These are phyloP conservation scores for Populus trichocarpa DNA, from an alignment of 441 rosid genomes.

Conservation along the genomic window DNA sequence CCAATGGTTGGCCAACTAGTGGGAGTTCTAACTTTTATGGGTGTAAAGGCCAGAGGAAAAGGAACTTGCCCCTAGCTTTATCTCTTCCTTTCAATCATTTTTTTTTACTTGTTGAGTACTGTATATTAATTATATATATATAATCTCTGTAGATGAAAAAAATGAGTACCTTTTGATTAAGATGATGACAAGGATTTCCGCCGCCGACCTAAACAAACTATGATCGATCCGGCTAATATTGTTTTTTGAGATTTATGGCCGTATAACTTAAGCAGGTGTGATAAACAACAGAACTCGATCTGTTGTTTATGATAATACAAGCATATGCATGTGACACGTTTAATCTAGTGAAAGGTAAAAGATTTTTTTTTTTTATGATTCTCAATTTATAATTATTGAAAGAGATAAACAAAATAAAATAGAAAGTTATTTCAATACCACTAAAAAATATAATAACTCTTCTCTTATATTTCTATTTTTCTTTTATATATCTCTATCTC, in stretches of 20 bases:
- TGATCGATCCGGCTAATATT: neutral
- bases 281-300: neutral
- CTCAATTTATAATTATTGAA: no score
- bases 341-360: no score
- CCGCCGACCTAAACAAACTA: neutral
- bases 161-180: neutral
- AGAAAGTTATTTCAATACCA: no score
- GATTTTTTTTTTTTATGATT: no score
- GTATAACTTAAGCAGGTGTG: no score
- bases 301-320: neutral
- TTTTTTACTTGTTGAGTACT: neutral
- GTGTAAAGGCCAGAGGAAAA: neutral
- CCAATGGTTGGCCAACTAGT: neutral
- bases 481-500: no score
- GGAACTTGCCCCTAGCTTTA: neutral
- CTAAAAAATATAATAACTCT: no score
- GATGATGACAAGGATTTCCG: neutral
- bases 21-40: neutral
- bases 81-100: no score
- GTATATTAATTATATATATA: no score
- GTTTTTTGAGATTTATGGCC: no score
- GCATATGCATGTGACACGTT: neutral
- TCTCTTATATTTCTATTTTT: no score
- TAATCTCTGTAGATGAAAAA: neutral
- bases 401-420: no score